Base-by-base conservation (phyloP, 768 basidiomycete species). In the Porpolomopsis calyptriformis region DNA sequence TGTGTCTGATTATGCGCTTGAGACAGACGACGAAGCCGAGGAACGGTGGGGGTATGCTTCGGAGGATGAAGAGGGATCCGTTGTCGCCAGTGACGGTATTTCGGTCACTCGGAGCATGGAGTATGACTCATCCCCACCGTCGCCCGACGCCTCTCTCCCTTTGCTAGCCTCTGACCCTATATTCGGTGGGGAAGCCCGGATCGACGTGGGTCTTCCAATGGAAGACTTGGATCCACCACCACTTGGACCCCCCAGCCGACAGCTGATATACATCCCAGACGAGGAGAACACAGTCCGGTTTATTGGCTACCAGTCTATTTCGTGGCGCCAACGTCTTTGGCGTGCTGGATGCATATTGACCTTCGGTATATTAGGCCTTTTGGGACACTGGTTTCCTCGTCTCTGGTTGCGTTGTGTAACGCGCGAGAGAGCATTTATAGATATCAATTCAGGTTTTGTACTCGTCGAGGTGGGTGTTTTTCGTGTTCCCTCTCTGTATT, bases 11-110 rank as follows among this genome's bases (percentile, higher is more conserved):
- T 63, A 79, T 57, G 79, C 70, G 18, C 51, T 76, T 4, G 75
- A 66, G 23, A 68, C 65, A 9, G 80, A 73, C 2, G 74, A 76
- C 22, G 77, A 78, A 31, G 71, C 67, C 48, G 77, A 80, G 36
- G 85, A 89, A 52, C 74, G 86, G n/a, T 92, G 89, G 89, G 89
- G 89, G 3, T 92, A 91, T 62, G 80, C 83, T n/a, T 90, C 89
- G 2, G 85, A 77, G 19, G 89, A 92, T 56, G 85, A 83, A 55
- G 76, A 56, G 20, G 64, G 54, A 37, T 61, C 61, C 24, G 56
- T 60, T 10, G 54, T 61, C 24, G 61, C 63, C 14, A 60, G 49
- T 25, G 74, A 74, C 49, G 67, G 68, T 35, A 58, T 62, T 18
- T 76, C 73, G 8, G 64, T 73, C 23, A 64, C 71, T 23, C 76